Base-by-base conservation (phyloP, 805 yeast genomes). In the Huiozyma naganishii region DNA sequence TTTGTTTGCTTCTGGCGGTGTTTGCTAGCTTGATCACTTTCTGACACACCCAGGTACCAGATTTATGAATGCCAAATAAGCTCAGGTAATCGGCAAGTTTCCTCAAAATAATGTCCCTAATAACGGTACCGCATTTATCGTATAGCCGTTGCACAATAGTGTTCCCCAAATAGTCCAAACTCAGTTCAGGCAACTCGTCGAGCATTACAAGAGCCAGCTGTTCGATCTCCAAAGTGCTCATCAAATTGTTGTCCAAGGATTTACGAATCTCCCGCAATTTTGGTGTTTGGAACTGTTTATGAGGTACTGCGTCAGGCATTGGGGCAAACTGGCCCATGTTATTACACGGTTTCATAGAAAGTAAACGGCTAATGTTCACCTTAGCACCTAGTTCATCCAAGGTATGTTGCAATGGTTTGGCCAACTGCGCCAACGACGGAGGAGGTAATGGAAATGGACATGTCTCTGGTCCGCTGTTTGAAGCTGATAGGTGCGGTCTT, bases 21-120 rank as follows among this genome's bases (percentile, higher is more conserved):
- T 72, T 65, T 4, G 87, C 82, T 28, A 79, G 77, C 51, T 79
- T 83, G 52, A 92, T 88, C 64, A 92, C 81, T 64, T 90, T 92
- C 63, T 92, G 98, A 17, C 95, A 95, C 1, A 97, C 97, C 98
- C 98, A 92, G 6, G 98, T 92, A 48, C 98, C 98, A 62, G 90
- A 90, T 59, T 92, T 92, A 67, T 92, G 98, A 45, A 87, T 80
- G 53, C 97, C 92, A 70, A 90, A 81, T 53, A 86, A 92, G 0
- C 96, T 86, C 48, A 92, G 68, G 56, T 72, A 85, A 29, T 89
- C 92, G 2, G 83, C 69, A 34, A 92, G 76, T 50, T 76, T 76
- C 53, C 83, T 76, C 42, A 92, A 71, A 83, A 92, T 83, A 59
- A 82, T 74, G 52, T 84, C 81, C 57, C 87, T 84, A 44, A 88